A percentile compares a stretch with the other conserved stretches of the same genome.
These are phyloP conservation scores for Wickerhamomyces canadensis DNA, from an alignment of 805 yeast species.

Conservation along the genomic window DNA sequence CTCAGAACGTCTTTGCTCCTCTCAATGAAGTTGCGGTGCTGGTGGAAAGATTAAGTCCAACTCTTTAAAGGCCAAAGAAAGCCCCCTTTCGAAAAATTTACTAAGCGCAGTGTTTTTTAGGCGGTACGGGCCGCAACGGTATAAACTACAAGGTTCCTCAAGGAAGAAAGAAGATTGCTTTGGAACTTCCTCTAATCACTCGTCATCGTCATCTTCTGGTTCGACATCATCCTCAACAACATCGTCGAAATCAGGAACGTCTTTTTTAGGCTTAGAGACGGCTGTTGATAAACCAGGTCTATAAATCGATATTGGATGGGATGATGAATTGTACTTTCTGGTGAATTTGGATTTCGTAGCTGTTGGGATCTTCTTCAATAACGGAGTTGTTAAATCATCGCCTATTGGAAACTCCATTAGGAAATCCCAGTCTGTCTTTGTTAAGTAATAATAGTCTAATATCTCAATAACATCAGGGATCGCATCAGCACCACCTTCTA, in stretches of 20 bases:
- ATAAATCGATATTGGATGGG: constrained; percentile 85
- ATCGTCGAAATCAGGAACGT: constrained; percentile 11
- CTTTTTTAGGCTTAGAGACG: constrained; percentile 18
- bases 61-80: no score
- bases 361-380: constrained; percentile 62
- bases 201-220: constrained; percentile 12
- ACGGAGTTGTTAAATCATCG: constrained; percentile 36
- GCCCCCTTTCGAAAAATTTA: no score
- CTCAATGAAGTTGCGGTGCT: no score
- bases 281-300: constrained; percentile 60
- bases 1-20: no score
- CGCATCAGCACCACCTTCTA: constrained; percentile 60
- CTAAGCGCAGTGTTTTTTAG: no score
- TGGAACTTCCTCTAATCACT: no score
- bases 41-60: no score
- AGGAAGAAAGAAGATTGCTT: no score
- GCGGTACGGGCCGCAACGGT: no score
- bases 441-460: constrained; percentile 81
- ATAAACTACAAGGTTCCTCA: no score
- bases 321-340: constrained; percentile 63
- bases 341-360: constrained; percentile 84
- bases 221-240: constrained; percentile 23
- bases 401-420: constrained; percentile 83
- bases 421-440: constrained; percentile 90
- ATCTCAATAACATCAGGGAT: constrained; percentile 57